Evolutionary conservation across 495 filamentous ascomycete genomes (phyloP).

Genomic region (Aspergillus cavernicola): DNA sequence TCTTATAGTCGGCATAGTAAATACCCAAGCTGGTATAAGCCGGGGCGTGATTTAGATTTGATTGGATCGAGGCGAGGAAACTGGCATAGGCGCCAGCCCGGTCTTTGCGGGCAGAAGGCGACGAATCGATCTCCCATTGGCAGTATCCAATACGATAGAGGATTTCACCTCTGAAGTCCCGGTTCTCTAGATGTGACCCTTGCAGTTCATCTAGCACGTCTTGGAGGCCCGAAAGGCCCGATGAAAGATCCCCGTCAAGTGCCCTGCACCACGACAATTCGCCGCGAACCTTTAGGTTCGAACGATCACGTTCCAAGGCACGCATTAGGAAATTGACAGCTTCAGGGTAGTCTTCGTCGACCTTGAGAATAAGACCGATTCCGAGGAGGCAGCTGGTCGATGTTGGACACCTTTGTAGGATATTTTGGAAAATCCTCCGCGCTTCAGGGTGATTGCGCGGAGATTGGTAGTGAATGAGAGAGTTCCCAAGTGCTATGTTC

Average conservation of each 20-base stretch:
- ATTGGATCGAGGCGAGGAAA: constrained; percentile 80
- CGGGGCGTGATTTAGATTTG: constrained; percentile 85
- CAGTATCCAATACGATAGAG: constrained; percentile 86
- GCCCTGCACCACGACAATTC: constrained; percentile 90
- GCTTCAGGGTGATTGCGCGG: constrained; percentile 89
- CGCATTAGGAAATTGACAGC: constrained; percentile 74
- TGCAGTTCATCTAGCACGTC: constrained; percentile 59
- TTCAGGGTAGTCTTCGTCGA: constrained; percentile 78
- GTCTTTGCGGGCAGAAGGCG: constrained; percentile 65
- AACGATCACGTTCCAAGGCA: constrained; percentile 65
- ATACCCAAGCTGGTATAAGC: constrained; percentile 91
- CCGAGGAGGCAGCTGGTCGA: constrained; percentile 83
- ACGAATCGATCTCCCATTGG: constrained; percentile 77
- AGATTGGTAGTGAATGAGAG: constrained; percentile 80
- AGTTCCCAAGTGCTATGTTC: constrained; percentile 72
- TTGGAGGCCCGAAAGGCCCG: constrained; percentile 64
- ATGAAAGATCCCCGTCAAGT: constrained; percentile 67
- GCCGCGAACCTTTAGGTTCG: constrained; percentile 69
- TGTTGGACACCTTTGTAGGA: constrained; percentile 65
- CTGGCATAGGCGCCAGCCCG: constrained; percentile 74
- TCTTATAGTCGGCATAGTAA: constrained; percentile 90
- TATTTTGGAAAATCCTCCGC: constrained; percentile 71
- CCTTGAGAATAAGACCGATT: constrained; percentile 84
- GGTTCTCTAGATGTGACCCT: constrained; percentile 50
- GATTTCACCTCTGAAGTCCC: constrained; percentile 74